Evolutionary conservation across 495 filamentous ascomycete species (phyloP).

Genomic region (Trichoderma orchidacearum): DNA sequence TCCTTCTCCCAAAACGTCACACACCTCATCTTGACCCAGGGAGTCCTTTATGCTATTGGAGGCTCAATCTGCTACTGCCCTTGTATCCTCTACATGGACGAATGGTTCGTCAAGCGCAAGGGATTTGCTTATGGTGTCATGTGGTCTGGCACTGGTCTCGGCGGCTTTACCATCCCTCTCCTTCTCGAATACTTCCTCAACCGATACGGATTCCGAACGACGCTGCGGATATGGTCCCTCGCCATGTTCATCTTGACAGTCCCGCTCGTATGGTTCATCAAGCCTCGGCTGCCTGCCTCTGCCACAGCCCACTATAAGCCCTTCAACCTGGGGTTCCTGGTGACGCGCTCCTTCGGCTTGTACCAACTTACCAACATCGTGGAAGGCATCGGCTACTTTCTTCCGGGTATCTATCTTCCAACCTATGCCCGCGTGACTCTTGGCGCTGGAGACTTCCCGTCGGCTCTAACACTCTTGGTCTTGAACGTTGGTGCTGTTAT

Average conservation of each 20-base stretch:
- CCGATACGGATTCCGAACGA: conserved; percentile 39
- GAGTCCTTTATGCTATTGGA: conserved; percentile 39
- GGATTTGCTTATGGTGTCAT: conserved; percentile 43
- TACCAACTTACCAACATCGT: conserved; percentile 43
- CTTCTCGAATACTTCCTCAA: conserved; percentile 36
- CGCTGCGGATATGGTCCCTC: conserved; percentile 35
- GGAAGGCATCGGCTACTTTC: conserved; percentile 50
- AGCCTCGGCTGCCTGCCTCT: conserved; percentile 39
- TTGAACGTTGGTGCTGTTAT: conserved; percentile 44
- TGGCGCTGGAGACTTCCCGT: conserved; percentile 25
- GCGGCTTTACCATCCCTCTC: conserved; percentile 30
- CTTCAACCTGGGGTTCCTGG: conserved; percentile 32
- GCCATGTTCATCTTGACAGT: conserved; percentile 30
- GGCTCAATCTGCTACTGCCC: conserved; percentile 33
- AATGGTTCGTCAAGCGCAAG: conserved; percentile 40
- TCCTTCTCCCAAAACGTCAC: conserved; percentile 29
- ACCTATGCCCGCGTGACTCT: conserved; percentile 39
- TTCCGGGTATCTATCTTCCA: conserved; percentile 53
- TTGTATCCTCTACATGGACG: conserved; percentile 36
- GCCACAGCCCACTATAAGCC: conserved; percentile 14
- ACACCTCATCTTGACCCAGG: conserved; percentile 39
- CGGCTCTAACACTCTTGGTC: conserved; percentile 39
- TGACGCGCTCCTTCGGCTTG: conserved; percentile 29
- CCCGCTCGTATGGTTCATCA: conserved; percentile 43
- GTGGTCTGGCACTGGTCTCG: conserved; percentile 31